Evolutionary conservation across 148 eudicot species (phyloP).

Genomic region (Amaranthus palmeri): DNA sequence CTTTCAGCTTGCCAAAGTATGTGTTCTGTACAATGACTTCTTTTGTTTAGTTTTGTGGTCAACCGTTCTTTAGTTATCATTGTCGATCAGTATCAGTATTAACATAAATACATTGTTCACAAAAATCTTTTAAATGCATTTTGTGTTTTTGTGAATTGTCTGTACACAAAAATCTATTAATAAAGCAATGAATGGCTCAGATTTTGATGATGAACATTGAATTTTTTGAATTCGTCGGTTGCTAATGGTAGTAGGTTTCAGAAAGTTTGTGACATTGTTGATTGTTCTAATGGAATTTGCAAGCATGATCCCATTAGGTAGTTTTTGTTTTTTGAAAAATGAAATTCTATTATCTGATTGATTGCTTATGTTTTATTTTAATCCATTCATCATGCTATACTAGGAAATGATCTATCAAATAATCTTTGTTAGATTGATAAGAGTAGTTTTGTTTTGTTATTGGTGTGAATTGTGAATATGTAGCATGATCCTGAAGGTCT

Average conservation of each 20-base stretch:
- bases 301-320: conserved; percentile 81
- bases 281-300: conserved; percentile 76
- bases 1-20: too few relatives aligned
- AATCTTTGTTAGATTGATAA: neutral
- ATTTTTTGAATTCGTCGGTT: neutral
- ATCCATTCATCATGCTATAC: too few relatives aligned
- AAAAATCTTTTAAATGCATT: too few relatives aligned
- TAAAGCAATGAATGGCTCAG: too few relatives aligned
- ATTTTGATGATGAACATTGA: too few relatives aligned
- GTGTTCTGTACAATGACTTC: too few relatives aligned
- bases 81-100: neutral
- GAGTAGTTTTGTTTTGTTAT: neutral
- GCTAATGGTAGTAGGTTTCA: conserved; percentile 26
- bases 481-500: too few relatives aligned
- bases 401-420: too few relatives aligned
- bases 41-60: neutral
- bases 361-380: neutral
- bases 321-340: too few relatives aligned
- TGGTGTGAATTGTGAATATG: neutral
- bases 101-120: too few relatives aligned
- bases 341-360: neutral
- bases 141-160: too few relatives aligned
- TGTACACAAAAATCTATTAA: too few relatives aligned
- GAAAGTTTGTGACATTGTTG: conserved; percentile 69
- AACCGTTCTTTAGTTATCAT: neutral